These are phyloP conservation scores for Sphaerulina musiva DNA, from an alignment of 2,329 filamentous ascomycete genomes.

Conservation along the genomic window DNA sequence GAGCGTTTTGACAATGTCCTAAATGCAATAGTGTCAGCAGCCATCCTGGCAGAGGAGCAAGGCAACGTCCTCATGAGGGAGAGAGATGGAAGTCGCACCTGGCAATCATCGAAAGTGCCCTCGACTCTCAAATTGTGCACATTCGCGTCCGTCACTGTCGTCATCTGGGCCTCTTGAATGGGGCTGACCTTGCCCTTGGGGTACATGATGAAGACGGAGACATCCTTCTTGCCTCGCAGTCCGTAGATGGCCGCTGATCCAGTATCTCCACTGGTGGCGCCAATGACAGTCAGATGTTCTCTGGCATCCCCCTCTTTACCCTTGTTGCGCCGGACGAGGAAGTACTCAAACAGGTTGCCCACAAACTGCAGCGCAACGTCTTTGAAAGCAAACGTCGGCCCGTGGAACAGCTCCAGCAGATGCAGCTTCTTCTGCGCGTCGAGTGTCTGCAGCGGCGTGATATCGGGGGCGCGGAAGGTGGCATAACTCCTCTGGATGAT, in stretches of 20 bases:
- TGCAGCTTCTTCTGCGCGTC: conserved; percentile 66
- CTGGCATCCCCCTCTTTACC: conserved; percentile 57
- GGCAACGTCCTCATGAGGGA: neutral
- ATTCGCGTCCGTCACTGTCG: conserved; percentile 80
- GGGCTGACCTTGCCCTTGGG: conserved; percentile 86
- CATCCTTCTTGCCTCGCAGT: conserved; percentile 89
- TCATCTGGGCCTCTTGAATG: conserved; percentile 96
- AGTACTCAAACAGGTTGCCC: conserved; percentile 93
- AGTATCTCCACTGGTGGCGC: conserved; percentile 80
- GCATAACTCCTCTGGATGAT: conserved; percentile 82
- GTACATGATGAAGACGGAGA: conserved; percentile 90
- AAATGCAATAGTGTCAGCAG: conserved; percentile 3
- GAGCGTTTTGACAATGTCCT: conserved; percentile 88
- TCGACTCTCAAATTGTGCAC: conserved; percentile 87
- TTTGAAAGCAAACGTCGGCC: conserved; percentile 92
- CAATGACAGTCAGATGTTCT: conserved; percentile 79
- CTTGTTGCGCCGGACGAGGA: conserved; percentile 66
- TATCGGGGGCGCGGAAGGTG: conserved; percentile 74
- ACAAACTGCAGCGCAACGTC: conserved; percentile 90
- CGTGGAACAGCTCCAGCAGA: conserved; percentile 91
- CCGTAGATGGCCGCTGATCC: conserved; percentile 96
- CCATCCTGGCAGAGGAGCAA: neutral
- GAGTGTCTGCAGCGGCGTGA: conserved; percentile 73
- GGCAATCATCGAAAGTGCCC: conserved; percentile 93
- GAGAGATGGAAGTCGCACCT: conserved; percentile 45